Base-by-base conservation (phyloP, 2,329 filamentous ascomycete species). In the Nemania abortiva region DNA sequence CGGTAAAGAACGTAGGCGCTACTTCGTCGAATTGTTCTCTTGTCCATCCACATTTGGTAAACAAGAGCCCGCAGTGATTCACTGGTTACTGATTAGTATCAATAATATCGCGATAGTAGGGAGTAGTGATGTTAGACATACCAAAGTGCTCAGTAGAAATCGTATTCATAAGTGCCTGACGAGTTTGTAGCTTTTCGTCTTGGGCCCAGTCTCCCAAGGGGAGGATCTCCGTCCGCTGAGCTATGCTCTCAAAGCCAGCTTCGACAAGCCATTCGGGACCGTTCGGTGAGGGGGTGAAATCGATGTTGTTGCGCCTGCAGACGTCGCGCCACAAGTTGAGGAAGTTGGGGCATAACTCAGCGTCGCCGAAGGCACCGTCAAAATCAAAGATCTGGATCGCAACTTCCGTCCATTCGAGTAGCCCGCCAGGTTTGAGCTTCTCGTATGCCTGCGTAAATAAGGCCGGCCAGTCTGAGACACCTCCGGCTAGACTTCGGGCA, bases 321-420 rank as follows among this genome's bases (percentile, higher is more conserved):
- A 79, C 71, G 13, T 77, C 73, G 9, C 66, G 73, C 52, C 79
- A 81, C 1, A 77, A 56, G 52, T 69, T 73, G n/a, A 82, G 74
- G 60, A 80, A 82, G 59, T 80, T 79, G 15, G 76, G 77, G 39
- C 79, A 82, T 0, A 76, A 29, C 27, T 77, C 78, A 27, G 74
- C 74, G n/a, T 78, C 75, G 15, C 70, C 73, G 49, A 78, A 79
- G 59, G 74, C 74, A 54, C 76, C 75, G 27, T 83, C 79, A 11
- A 81, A 81, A 65, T 82, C 81, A 63, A 80, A 82, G 58, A 83
- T 80, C 22, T 78, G 77, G 2, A 82, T 79, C 1, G 81, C 76
- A 9, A 83, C 73, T 67, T 85, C 82, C 13, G 80, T 79, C 72
- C 84, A 81, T 75, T 85, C 83, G 49, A 85, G 74, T n/a, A 81